Base-by-base conservation (phyloP, 345 rosid genomes). In the Chamaenerion angustifolium region DNA sequence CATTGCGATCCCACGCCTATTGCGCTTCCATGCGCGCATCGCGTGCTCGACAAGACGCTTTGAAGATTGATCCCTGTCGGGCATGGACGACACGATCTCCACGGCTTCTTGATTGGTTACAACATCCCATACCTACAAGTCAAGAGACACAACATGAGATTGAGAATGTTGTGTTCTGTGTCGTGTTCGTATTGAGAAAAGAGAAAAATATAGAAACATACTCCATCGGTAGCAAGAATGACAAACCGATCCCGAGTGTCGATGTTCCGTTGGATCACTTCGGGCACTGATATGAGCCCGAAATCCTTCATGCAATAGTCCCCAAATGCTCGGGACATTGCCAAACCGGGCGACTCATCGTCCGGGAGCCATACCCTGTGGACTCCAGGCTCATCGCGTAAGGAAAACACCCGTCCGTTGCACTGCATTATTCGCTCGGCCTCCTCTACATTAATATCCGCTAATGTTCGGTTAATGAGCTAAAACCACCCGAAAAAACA, bases 251-350 rank as follows among this genome's bases (percentile, higher is more conserved):
- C 98, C 63, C 63, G 59, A 69, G 52, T 60, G 54, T 76, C 74
- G 51, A 87, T 64, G 54, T 66, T 88, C 58, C 94, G 77, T 64
- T 92, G 94, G 4, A 77, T 80, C 45, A 92, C 95, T 62, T 84
- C 95, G 16, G 98, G 98, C 47, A 72, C 79, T 0, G 98, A 92
- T 49, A 80, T 87, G 27, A 92, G 71, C 18, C 98, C 96, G 42
- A 65, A 84, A 35, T 77, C 77, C 70, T 92, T 92, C 3, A 86
- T 42, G 59, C 98, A 86, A 61, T 78, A 78, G 72, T 90, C 98
- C 21, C 96, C 98, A 21, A 90, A 90, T 12, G 98, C 94, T 69
- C 98, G 76, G 11, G 96, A 90, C 98, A 90, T 90, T 42, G 98
- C 94, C 4, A 90, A 83, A 27, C 98, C 98, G 0, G 96, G 98